These are phyloP conservation scores for Angomonas deanei DNA, from an alignment of 208 protist genomes.

Conservation along the genomic window DNA sequence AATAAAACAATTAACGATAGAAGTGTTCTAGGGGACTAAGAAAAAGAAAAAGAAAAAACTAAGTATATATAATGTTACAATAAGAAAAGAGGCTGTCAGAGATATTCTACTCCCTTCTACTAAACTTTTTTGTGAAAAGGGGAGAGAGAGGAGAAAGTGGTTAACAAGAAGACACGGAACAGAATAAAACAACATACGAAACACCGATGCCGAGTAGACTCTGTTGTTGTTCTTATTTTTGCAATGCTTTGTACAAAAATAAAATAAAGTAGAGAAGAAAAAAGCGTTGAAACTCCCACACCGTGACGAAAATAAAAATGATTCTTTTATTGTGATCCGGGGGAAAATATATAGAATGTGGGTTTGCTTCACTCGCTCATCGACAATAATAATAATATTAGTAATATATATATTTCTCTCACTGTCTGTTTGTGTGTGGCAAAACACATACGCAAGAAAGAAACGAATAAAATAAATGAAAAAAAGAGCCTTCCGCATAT, in stretches of 20 bases:
- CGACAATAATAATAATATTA: background rate
- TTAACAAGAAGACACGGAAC: no score
- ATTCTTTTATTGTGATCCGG: background rate
- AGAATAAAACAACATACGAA: no score
- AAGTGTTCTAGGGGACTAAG: constrained; percentile 8
- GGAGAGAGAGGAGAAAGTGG: no score
- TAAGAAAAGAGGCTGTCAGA: background rate
- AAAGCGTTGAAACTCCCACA: background rate
- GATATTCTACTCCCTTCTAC: background rate
- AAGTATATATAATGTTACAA: constrained; percentile 10
- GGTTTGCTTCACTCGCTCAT: background rate
- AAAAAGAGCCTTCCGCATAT: no score
- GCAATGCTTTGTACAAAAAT: background rate
- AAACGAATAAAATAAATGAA: background rate
- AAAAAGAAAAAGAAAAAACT: constrained; percentile 9
- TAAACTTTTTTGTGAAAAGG: no score
- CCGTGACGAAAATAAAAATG: background rate
- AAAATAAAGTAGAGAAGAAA: constrained; percentile 12
- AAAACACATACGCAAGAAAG: constrained; percentile 6
- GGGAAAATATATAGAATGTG: background rate
- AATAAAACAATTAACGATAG: constrained; percentile 10
- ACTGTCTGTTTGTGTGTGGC: background rate
- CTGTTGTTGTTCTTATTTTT: constrained; percentile 9
- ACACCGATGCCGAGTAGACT: no score
- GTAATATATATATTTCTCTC: background rate